Evolutionary conservation across 1,284 basidiomycete species (phyloP), one percentile per base, ranked within the genome.

Genomic region (Tausonia pullulans): DNA sequence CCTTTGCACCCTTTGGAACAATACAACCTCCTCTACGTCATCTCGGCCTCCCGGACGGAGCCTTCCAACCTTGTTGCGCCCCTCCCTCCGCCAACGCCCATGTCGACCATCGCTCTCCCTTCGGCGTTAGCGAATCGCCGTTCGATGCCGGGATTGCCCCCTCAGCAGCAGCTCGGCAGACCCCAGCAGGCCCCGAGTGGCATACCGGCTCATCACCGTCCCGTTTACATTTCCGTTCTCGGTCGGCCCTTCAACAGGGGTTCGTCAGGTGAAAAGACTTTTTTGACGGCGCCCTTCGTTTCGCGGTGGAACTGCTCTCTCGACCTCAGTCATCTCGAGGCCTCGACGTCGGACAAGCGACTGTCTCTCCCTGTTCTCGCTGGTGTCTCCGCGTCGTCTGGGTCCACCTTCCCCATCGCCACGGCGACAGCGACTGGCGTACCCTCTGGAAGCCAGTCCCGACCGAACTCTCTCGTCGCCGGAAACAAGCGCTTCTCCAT

Each of bases 221-320:
- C 86, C 0, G 89, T 92, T 2, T 81, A 85, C 0, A 91, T 94
- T 70, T 82, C 84, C 54, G 83, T 93, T 16, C 81, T 81, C 58
- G 90, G 88, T 10, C 80, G 83, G 66, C 89, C 90, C 0, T 87
- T 75, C 67, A 67, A 48, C 13, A 41, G 39, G 53, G 61, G 57
- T 2, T 54, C 4, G 48, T 59, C 62, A 2, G 45, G 59, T 7
- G 16, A 9, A 14, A 65, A 50, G 27, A 48, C 54, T 39, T 87
- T 84, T 69, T 87, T 87, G 0, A 89, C 90, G 0, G 76, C 77
- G 6, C 78, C 82, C 0, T 94, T 93, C 74, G 82, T 84, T 0
- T 90, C 88, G 0, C 79, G 85, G 40, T 94, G 91, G 91, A 93
- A 90, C 70, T 91, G 88, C 68, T 78, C 87, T 0, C 83, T 95